Percentiles rank a stretch among this genome's conserved stretches.
phyloP scores from a whole-genome alignment of 768 basidiomycete genomes.

The Hypholoma sublateritium region DNA sequence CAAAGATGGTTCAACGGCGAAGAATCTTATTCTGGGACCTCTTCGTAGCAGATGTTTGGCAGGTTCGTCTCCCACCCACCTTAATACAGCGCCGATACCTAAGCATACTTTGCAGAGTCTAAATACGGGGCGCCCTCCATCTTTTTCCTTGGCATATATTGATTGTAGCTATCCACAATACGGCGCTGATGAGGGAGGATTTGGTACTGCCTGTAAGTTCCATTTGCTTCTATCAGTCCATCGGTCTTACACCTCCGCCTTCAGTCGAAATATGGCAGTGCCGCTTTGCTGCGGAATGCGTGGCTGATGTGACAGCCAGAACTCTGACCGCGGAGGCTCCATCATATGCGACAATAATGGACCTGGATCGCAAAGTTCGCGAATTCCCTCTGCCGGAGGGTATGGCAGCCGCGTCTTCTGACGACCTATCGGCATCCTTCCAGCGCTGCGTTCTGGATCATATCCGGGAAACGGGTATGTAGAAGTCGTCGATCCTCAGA shows the following conservation, averaged over 20 bases:
- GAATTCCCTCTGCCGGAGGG: slow-evolving; percentile 59
- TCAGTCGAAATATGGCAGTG: slow-evolving; percentile 62
- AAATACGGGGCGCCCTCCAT: slow-evolving; percentile 69
- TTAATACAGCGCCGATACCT: background rate
- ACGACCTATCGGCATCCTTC: slow-evolving; percentile 39
- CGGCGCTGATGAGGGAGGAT: slow-evolving; percentile 25
- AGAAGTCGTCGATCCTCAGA: background rate
- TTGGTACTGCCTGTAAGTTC: slow-evolving; percentile 33
- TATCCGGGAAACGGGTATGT: slow-evolving; percentile 44
- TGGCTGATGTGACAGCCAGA: slow-evolving; percentile 59
- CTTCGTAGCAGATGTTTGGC: slow-evolving; percentile 70
- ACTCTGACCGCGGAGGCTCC: slow-evolving; percentile 67
- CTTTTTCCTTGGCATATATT: slow-evolving; percentile 62
- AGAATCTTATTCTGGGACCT: slow-evolving; percentile 78
- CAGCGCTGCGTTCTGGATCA: slow-evolving; percentile 49
- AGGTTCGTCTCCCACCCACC: slow-evolving; percentile 37
- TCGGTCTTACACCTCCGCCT: background rate
- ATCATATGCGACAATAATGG: slow-evolving; percentile 63
- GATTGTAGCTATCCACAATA: slow-evolving; percentile 64
- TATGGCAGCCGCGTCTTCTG: slow-evolving; percentile 29
- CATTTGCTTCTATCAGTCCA: background rate
- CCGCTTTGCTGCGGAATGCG: slow-evolving; percentile 64
- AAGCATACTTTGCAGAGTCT: slow-evolving; percentile 46
- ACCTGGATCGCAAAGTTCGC: slow-evolving; percentile 65
- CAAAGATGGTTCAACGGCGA: slow-evolving; percentile 63